These are phyloP conservation scores for Phytophthora chlamydospora DNA, from an alignment of 352 stramenopile genomes.

Conservation along the genomic window DNA sequence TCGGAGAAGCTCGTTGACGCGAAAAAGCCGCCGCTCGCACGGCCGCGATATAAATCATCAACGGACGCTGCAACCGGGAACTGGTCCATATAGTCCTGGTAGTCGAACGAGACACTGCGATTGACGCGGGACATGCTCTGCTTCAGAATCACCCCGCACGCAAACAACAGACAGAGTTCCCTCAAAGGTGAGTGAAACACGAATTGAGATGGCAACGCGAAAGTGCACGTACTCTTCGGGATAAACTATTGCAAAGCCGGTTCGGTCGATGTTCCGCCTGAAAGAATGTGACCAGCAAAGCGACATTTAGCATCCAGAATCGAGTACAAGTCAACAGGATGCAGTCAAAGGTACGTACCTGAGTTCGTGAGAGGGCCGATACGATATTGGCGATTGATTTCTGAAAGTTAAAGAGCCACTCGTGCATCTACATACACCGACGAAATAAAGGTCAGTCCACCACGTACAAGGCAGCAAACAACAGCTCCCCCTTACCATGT, in stretches of 20 bases:
- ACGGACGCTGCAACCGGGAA: conserved; percentile 39
- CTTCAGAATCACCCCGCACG: conserved; percentile 10
- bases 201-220: conserved; percentile 7
- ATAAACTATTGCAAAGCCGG: conserved; percentile 56
- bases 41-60: conserved; percentile 64
- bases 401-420: conserved; percentile 91
- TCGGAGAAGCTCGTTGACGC: conserved; percentile 65
- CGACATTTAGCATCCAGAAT: not conserved
- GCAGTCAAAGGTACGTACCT: conserved; percentile 35
- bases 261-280: conserved; percentile 56
- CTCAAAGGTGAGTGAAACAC: conserved; percentile 23
- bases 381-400: conserved; percentile 90
- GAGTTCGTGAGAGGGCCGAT: conserved; percentile 69
- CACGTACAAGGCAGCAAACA: conserved; percentile 1
- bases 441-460: conserved; percentile 9
- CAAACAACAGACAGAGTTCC: conserved; percentile 15
- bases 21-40: conserved; percentile 46
- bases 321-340: conserved; percentile 9
- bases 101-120: conserved; percentile 81
- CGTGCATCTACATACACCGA: conserved; percentile 69
- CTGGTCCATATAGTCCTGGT: conserved; percentile 60
- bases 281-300: conserved; percentile 27
- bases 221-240: conserved; percentile 57
- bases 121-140: conserved; percentile 75
- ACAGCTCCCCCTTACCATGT: conserved; percentile 53